phyloP scores from a whole-genome alignment of 2,329 filamentous ascomycete species.

The Fusarium sp. region DNA sequence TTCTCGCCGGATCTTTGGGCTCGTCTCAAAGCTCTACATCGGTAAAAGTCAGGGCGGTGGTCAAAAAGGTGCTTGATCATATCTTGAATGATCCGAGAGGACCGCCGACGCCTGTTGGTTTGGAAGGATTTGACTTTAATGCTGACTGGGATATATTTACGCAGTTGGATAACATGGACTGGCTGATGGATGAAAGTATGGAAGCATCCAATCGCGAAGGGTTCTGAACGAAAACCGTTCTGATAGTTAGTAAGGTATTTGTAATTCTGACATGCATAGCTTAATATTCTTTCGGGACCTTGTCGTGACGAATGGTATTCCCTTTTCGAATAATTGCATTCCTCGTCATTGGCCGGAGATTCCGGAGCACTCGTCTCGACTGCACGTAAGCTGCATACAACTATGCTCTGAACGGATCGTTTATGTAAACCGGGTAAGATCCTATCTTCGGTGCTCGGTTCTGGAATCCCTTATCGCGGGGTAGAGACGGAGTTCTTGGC shows the following conservation, averaged over 20 bases:
- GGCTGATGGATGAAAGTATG: background rate
- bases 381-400: background rate
- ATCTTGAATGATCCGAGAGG: background rate
- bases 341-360: no score
- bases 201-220: background rate
- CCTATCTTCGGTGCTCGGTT: background rate
- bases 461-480: background rate
- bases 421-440: background rate
- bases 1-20: background rate
- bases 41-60: background rate
- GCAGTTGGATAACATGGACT: background rate
- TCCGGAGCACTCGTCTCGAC: background rate
- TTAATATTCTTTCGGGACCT: background rate
- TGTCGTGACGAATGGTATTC: background rate
- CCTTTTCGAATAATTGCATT: background rate
- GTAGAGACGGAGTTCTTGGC: background rate
- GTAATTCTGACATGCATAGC: background rate
- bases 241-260: background rate
- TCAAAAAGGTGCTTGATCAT: conserved; percentile 3
- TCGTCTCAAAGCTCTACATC: background rate
- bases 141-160: background rate
- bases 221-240: background rate
- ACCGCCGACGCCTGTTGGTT: background rate
- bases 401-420: background rate
- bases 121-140: background rate